phyloP scores from a whole-genome alignment of 495 filamentous ascomycete genomes.

The Penicillium coffeae region DNA sequence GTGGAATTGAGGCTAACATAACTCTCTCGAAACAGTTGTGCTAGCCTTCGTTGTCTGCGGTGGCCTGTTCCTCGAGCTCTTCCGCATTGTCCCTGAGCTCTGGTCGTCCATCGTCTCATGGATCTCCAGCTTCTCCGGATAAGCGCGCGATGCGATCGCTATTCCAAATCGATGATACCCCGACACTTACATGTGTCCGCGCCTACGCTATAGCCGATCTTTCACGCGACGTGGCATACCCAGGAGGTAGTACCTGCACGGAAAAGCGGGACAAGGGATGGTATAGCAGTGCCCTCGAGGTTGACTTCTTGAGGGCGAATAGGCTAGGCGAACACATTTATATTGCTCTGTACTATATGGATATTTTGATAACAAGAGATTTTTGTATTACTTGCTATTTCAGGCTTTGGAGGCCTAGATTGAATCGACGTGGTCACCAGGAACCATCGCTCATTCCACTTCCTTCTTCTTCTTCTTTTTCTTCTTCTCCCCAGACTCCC shows the following conservation, averaged over 20 bases:
- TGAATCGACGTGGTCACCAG: background rate
- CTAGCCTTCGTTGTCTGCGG: constrained; percentile 22
- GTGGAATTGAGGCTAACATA: background rate
- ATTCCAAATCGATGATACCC: constrained; percentile 12
- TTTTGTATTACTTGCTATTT: background rate
- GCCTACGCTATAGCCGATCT: background rate
- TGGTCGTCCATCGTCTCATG: constrained; percentile 35
- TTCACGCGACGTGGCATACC: background rate
- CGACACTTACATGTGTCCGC: background rate
- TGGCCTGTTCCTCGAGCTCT: constrained; percentile 22
- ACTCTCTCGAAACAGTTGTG: constrained; percentile 8
- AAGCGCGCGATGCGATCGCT: background rate
- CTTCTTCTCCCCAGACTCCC: background rate
- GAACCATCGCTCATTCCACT: background rate
- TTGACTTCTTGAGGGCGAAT: no score
- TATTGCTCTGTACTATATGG: background rate
- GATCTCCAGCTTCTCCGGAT: constrained; percentile 21
- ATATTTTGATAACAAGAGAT: background rate
- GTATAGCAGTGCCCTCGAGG: no score
- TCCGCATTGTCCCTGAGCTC: constrained; percentile 65
- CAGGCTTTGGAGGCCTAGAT: background rate
- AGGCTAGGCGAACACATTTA: no score
- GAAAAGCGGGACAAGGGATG: background rate
- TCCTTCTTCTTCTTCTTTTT: constrained; percentile 15
- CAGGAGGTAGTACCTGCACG: background rate